Evolutionary conservation across 1,139 yeast genomes (phyloP), one percentile per base, ranked within the genome.

Genomic region (Yamadazyma atmosphaerica): DNA sequence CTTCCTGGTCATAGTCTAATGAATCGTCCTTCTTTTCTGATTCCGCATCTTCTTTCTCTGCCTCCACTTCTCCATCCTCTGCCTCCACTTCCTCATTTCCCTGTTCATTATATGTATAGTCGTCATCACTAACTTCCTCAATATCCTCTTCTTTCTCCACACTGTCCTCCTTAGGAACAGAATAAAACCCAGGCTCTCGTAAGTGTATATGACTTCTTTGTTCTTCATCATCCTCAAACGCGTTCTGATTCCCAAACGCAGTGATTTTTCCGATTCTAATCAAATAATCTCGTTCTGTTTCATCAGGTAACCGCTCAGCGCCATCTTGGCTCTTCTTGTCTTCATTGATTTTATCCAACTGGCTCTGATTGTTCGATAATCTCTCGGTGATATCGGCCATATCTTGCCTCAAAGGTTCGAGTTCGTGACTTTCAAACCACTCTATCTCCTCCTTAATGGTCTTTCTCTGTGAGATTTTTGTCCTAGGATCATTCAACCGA

Each of bases 221-320:
- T 17, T 44, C 54, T 10, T 43, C 37, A 16, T 39, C 57, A 34
- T 56, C 61, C 30, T 56, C 63, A 46, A 86, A 86, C 4, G 76
- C 79, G 26, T 74, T 70, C 14, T 79, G 69, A 31, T 79, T 80
- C 9, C 97, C 95, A 67, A 92, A 92, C 0, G 98, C 98, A 0
- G 99, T 92, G 41, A 89, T 81, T 56, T 88, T 83, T 30, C 99
- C 99, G 0, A 90, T 90, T 46, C 98, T 71, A 0, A 92, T 77
- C 45, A 92, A 68, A 55, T 64, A 92, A 38, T 90, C 98, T 41
- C 79, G 79, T 51, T 86, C 87, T 0, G 86, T 63, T 55, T 92
- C 98, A 16, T 78, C 86, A 0, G 85, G 79, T 5, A 77, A 65
- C 42, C 60, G 61, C 15, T 52, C 66, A 18, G 57, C 70, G 13